Conservation (phyloP, 768 basidiomycete genomes). For the Boletus subcaerulescens region DNA sequence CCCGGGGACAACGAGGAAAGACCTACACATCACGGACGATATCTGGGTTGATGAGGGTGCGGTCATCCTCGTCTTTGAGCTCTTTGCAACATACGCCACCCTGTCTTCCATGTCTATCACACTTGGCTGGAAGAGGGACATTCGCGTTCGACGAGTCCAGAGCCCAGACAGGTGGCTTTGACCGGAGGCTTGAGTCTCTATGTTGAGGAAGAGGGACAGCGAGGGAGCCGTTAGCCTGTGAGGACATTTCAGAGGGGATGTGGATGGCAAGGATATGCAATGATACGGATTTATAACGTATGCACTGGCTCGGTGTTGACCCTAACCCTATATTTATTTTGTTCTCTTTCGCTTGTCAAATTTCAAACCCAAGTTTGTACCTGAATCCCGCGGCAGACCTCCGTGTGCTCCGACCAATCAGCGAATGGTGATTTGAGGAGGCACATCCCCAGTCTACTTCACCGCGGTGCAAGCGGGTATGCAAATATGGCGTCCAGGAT, state of each 20-base stretch:
- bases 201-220: conserved; percentile 22
- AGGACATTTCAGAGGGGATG: conserved; percentile 17
- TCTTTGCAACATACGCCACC: conserved; percentile 87
- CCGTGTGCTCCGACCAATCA: conserved; percentile 9
- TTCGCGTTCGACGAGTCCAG: conserved; percentile 43
- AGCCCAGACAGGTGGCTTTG: conserved; percentile 63
- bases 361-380: not conserved
- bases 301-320: not conserved
- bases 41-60: conserved; percentile 82
- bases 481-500: too few species aligned
- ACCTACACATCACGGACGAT: conserved; percentile 82
- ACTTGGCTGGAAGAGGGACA: conserved; percentile 54
- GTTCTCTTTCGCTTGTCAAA: not conserved
- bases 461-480: too few species aligned
- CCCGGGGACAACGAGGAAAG: not conserved
- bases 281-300: conserved; percentile 7
- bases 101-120: conserved; percentile 48
- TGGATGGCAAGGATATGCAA: not conserved
- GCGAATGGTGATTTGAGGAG: conserved; percentile 10
- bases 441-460: too few species aligned
- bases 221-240: conserved; percentile 8
- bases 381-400: too few species aligned
- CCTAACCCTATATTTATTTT: too few species aligned
- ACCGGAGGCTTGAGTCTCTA: conserved; percentile 5
- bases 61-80: conserved; percentile 73